These are phyloP conservation scores for Hypsizygus marmoreus DNA, from an alignment of 768 basidiomycete genomes.

Conservation along the genomic window DNA sequence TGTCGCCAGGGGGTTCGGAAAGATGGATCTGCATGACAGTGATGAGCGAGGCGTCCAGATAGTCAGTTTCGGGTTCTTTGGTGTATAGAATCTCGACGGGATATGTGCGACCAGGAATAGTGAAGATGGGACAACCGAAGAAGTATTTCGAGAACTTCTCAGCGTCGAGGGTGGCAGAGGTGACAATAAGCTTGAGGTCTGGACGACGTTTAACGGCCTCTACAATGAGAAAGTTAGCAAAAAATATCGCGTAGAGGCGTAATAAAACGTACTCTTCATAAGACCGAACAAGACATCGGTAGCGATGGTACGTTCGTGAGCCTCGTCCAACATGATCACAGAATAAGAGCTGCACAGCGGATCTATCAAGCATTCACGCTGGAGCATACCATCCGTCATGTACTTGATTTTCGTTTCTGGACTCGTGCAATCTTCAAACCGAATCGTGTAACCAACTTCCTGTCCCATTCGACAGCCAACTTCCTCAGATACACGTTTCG, in stretches of 20 bases:
- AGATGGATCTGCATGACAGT: constrained; percentile 99
- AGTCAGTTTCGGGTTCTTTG: constrained; percentile 97
- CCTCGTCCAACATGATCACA: constrained; percentile 98
- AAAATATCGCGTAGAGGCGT: neutral
- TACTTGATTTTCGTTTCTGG: constrained; percentile 99
- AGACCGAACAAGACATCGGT: constrained; percentile 98
- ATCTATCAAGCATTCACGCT: constrained; percentile 95
- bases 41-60: constrained; percentile 96
- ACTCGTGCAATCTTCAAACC: constrained; percentile 98
- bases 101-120: constrained; percentile 99
- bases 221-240: constrained; percentile 35
- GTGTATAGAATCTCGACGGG: constrained; percentile 98
- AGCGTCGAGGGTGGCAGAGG: constrained; percentile 97
- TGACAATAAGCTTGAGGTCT: constrained; percentile 97
- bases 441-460: constrained; percentile 98
- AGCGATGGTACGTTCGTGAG: constrained; percentile 97
- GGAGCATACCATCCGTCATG: constrained; percentile 99
- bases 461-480: constrained; percentile 97
- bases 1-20: constrained; percentile 95
- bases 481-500: constrained; percentile 97
- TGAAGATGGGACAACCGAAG: constrained; percentile 98
- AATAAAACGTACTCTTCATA: constrained; percentile 70
- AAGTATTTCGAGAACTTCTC: constrained; percentile 99
- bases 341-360: constrained; percentile 92
- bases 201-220: constrained; percentile 94